phyloP scores from a whole-genome alignment of 352 stramenopile species.

The Pythium chondricola region DNA sequence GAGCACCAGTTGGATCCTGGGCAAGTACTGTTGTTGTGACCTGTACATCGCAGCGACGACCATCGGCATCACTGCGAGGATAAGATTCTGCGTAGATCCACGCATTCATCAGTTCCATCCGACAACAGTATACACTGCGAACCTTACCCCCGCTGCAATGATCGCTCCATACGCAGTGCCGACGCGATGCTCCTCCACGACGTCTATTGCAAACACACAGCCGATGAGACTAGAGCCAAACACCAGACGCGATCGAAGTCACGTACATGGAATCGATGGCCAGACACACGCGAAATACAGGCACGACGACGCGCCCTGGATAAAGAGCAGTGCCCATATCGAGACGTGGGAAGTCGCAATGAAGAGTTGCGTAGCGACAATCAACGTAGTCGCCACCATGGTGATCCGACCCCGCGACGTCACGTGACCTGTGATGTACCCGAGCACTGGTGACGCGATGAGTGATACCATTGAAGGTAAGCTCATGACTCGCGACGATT shows the following conservation, averaged over 20 bases:
- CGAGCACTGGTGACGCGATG: constrained; percentile 63
- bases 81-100: constrained; percentile 39
- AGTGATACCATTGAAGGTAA: constrained; percentile 77
- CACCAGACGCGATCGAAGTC: background rate
- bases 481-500: constrained; percentile 54
- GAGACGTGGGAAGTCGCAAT: constrained; percentile 38
- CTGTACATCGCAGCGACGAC: constrained; percentile 30
- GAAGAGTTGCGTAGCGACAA: constrained; percentile 61
- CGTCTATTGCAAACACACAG: constrained; percentile 23
- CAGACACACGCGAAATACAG: constrained; percentile 80
- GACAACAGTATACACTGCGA: too few relatives aligned
- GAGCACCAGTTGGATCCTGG: constrained; percentile 31
- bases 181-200: constrained; percentile 61
- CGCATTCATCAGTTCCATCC: too few relatives aligned
- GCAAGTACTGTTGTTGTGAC: constrained; percentile 31
- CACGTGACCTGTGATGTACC: constrained; percentile 64
- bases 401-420: constrained; percentile 52
- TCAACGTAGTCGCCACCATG: constrained; percentile 32
- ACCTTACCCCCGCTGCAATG: constrained; percentile 44
- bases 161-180: constrained; percentile 82
- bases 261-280: constrained; percentile 68
- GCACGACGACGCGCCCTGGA: constrained; percentile 73
- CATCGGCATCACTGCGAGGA: constrained; percentile 34
- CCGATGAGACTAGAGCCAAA: background rate
- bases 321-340: constrained; percentile 56